phyloP scores from a whole-genome alignment of 306 rosid genomes.

The Vachellia pachyceras region DNA sequence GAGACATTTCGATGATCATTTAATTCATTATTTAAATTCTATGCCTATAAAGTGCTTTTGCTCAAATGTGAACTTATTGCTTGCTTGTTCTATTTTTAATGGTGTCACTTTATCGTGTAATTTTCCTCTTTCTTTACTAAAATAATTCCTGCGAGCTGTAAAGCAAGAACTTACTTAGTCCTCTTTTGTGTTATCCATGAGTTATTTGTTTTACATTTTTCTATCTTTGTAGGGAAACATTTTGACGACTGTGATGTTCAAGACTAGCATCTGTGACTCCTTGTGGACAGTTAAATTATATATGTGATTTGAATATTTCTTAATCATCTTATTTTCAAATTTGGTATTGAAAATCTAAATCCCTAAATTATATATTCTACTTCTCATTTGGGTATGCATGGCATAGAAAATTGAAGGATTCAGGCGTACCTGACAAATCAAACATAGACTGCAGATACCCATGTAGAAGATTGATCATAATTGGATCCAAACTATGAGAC shows the following conservation, averaged over 20 bases:
- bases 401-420: not conserved
- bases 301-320: not conserved
- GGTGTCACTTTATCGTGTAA: not conserved
- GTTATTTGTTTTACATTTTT: not conserved
- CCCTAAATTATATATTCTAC: not conserved
- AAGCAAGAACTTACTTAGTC: not conserved
- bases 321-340: not conserved
- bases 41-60: constrained; percentile 6
- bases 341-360: not conserved
- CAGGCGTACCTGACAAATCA: no score
- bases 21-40: constrained; percentile 32
- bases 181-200: not conserved
- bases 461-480: no score
- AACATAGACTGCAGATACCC: no score
- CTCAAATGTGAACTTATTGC: not conserved
- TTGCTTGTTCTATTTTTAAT: constrained; percentile 1
- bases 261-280: not conserved
- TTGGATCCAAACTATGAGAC: no score
- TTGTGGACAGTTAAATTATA: not conserved
- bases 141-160: not conserved
- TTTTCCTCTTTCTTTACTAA: not conserved
- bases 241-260: constrained; percentile 10
- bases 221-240: not conserved
- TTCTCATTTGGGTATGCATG: not conserved
- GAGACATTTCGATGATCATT: not conserved